Base-by-base conservation (phyloP, 805 yeast genomes). In the Candida koratica region DNA sequence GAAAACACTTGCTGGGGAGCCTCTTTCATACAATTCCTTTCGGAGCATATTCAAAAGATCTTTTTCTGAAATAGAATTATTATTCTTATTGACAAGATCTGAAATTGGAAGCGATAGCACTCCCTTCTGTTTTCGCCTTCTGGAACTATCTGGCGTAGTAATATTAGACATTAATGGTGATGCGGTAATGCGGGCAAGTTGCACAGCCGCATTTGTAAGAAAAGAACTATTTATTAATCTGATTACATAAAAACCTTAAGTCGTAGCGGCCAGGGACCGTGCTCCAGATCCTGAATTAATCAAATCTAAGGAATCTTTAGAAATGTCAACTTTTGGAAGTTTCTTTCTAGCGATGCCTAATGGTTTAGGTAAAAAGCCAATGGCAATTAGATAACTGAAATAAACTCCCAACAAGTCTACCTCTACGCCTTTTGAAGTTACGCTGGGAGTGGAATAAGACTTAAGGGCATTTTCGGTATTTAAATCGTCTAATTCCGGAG, bases 401-500 rank as follows among this genome's bases (percentile, higher is more conserved):
- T 90, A 93, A 36, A 77, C 61, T 17, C 89, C 88, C 64, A 87
- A 64, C 46, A 78, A 81, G 18, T 69, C 65, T 16, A 61, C 56
- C 38, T 77, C 77, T n/a, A 88, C 82, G 33, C 96, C 97, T 34
- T 64, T 71, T 10, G 84, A 86, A 1, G 87, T 72, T 77, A 79
- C 75, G 20, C 52, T 52, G 55, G 87, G 96, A 17, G 59, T 67
- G 39, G 61, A 64, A 20, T 44, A 44, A 25, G 22, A 24, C 2
- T 22, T 20, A 55, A 93, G 74, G 0, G 89, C 73, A n/a, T 57
- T 56, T n/a, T 69, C 74, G 1, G 97, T 85, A 56, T 93, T 89
- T 4, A 70, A 36, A 49, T 94, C 98, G 53, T 89, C 96, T 45
- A 93, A 71, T 60, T 90, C 97, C 2, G 98, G 97, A 8, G 98